Evolutionary conservation across 768 basidiomycete species (phyloP), one percentile per base, ranked within the genome.

Genomic region (Lentinula lateritia): DNA sequence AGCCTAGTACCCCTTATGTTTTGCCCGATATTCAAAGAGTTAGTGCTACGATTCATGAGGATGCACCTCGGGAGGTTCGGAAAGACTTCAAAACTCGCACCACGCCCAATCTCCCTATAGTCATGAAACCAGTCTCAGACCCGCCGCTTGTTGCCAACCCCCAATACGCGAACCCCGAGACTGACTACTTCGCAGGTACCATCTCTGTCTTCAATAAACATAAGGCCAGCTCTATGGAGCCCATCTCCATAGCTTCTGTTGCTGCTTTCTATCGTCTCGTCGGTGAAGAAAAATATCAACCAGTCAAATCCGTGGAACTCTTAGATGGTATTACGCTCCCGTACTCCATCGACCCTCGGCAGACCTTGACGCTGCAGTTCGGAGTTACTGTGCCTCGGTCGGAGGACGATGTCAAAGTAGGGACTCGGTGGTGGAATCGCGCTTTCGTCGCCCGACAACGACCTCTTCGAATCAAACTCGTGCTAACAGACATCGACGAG

Each of bases 131-230:
- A 1, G 66, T 68, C 54, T 73, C 73, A n/a, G 73, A 76, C 35
- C 75, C 75, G 15, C 74, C 76, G 6, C 70, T 78, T 4, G 61
- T 62, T 6, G 73, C 75, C 32, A 78, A 78, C 62, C 69, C 72
- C 1, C 60, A 72, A 8, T 64, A 67, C 10, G 73, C 70, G 1
- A 42, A 32, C n/a, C 2, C 53, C 2, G 61, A 68, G 8, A 46
- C 60, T 36, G 75, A 76, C 57, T 72, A 68, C 60, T 76, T 75
- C 54, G 62, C 66, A 2, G 77, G 76, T 2, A 67, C 68, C 6
- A 65, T 76, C 15, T 73, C 75, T 0, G 70, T 74, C 10, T 76
- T 77, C 67, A 78, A 78, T 62, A 76, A 77, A 58, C 68, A 75
- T 57, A 62, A 73, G 13, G 62, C 70, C 10, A 70, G 69, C 5